Evolutionary conservation across 129 eudicot species (phyloP).

Genomic region (carrot (Daucus carota)): DH1_v3.0 NC_030381.2:56259501-56260000

Average conservation of each 20-base stretch:
- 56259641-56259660: too few species aligned
- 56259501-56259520: not conserved
- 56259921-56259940: not conserved
- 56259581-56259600: too few species aligned
- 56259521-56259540: not conserved
- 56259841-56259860: not conserved
- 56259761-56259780: not conserved
- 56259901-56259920: too few species aligned
- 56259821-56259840: not conserved
- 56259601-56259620: too few species aligned
- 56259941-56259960: not conserved
- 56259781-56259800: not conserved
- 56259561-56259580: too few species aligned
- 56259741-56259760: not conserved
- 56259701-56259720: not conserved
- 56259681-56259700: not conserved
- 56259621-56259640: too few species aligned
- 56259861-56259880: not conserved
- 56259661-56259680: too few species aligned
- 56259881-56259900: too few species aligned
- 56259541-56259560: not conserved
- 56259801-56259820: not conserved
- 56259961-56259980: not conserved
- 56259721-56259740: not conserved
- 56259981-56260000: not conserved